Evolutionary conservation across 2,329 filamentous ascomycete genomes (phyloP), one percentile per base, ranked within the genome.

Genomic region (Colletotrichum incanum): DNA sequence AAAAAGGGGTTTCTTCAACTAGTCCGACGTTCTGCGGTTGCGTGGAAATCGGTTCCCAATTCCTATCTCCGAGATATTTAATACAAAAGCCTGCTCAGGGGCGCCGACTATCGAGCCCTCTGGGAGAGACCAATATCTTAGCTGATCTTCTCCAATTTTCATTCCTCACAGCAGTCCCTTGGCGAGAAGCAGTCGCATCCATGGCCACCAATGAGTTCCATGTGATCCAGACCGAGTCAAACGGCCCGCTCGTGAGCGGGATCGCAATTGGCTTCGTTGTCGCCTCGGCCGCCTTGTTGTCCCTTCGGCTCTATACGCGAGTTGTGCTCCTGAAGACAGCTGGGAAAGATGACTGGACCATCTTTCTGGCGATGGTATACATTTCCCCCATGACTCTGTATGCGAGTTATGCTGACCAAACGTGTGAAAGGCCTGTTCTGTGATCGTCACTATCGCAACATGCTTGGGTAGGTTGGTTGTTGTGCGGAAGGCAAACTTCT

Each of bases 321-420:
- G 16, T 74, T 5, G 52, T 71, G 2, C 71, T 80, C 34, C 65
- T 79, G 12, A 66, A 73, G 20, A 76, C 74, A 16, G 63, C 75
- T 2, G 77, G 78, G n/a, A 74, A 74, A 5, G 78, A 80, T 73
- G 78, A 79, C 73, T 79, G 76, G 76, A 76, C 73, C 14, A 79
- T 79, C 37, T 47, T 75, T 18, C 16, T 74, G 3, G 76, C 78
- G 23, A 72, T 73, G 55, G 77, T 77, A 58, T 39, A 67, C 12
- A 11, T n/a, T 20, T n/a, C 1, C 23, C 7, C 5, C 1, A 0
- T 41, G 26, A 23, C 49, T 12, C 34, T 63, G 16, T 34, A 2
- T 5, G 41, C 20, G 16, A 26, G 50, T 28, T n/a, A 16, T 56
- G 45, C 54, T 74, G 41, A 76, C 71, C 5, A 54, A 2, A 20